A percentile compares a stretch with the other conserved stretches of the same genome.
These are phyloP conservation scores for Aspergillus felis DNA, from an alignment of 2,329 filamentous ascomycete species.

Conservation along the genomic window DNA sequence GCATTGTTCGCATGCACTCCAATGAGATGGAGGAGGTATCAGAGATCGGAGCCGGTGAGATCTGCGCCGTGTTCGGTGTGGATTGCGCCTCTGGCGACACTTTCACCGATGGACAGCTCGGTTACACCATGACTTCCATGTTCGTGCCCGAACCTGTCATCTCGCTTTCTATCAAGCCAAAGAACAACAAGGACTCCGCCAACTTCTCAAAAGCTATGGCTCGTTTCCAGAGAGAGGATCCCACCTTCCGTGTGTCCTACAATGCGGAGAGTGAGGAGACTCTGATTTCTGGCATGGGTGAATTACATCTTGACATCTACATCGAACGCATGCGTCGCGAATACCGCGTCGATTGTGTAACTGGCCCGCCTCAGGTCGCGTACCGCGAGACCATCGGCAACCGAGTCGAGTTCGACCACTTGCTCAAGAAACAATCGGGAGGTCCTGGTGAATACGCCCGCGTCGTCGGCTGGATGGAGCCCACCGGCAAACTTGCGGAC, in stretches of 20 bases:
- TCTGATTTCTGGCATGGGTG: constrained; percentile 97
- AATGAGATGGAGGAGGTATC: constrained; percentile 98
- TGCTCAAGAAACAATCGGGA: constrained; percentile 91
- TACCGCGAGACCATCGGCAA: constrained; percentile 91
- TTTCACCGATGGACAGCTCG: constrained; percentile 88
- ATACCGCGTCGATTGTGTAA: constrained; percentile 92
- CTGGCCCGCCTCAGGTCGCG: constrained; percentile 93
- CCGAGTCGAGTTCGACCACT: constrained; percentile 80
- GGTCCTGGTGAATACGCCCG: constrained; percentile 94
- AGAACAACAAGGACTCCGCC: constrained; percentile 82
- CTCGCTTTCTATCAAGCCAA: constrained; percentile 94
- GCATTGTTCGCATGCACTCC: constrained; percentile 98
- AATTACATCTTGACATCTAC: constrained; percentile 95
- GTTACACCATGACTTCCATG: constrained; percentile 97
- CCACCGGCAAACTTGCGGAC: constrained; percentile 65
- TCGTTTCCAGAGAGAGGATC: constrained; percentile 96
- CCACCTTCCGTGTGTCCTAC: constrained; percentile 92
- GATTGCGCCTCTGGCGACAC: constrained; percentile 98
- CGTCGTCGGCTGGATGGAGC: constrained; percentile 88
- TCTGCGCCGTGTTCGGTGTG: constrained; percentile 96
- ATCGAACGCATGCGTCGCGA: constrained; percentile 94
- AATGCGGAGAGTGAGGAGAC: constrained; percentile 92
- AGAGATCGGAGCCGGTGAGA: constrained; percentile 93
- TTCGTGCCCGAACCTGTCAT: constrained; percentile 96
- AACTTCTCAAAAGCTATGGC: constrained; percentile 99